These are phyloP conservation scores for Albatrellus ellisii DNA, from an alignment of 768 basidiomycete species.

Conservation along the genomic window DNA sequence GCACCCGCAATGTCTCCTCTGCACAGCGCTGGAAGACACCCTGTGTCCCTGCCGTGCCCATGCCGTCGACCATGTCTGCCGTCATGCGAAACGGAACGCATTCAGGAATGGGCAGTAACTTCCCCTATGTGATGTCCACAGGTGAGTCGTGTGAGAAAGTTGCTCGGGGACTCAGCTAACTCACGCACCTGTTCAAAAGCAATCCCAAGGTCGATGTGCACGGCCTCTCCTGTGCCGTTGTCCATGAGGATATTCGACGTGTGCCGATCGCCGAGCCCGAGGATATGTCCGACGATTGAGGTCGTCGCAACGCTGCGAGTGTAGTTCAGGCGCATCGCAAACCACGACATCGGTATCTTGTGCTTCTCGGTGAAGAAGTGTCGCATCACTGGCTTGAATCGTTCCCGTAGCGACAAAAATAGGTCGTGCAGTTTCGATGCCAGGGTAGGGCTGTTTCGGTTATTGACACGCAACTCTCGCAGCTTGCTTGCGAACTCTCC, in stretches of 20 bases:
- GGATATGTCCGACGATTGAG: constrained; percentile 85
- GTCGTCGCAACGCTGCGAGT: constrained; percentile 87
- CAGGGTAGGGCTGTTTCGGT: constrained; percentile 14
- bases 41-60: constrained; percentile 81
- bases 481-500: constrained; percentile 21
- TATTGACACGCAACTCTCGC: constrained; percentile 20
- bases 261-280: constrained; percentile 92
- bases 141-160: not conserved
- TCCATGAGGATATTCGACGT: constrained; percentile 88
- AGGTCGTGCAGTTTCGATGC: constrained; percentile 19
- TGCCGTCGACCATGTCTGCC: constrained; percentile 84
- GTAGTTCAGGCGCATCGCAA: constrained; percentile 80
- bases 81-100: constrained; percentile 93
- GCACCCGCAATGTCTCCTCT: constrained; percentile 87
- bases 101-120: constrained; percentile 67
- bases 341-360: constrained; percentile 85
- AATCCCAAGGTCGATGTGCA: constrained; percentile 95
- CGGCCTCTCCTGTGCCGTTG: constrained; percentile 66
- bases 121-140: constrained; percentile 41
- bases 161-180: too few relatives aligned
- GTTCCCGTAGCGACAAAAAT: constrained; percentile 19
- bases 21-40: constrained; percentile 94
- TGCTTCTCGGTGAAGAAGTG: constrained; percentile 90
- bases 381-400: constrained; percentile 78
- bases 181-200: constrained; percentile 80